Evolutionary conservation across 805 yeast species (phyloP).

Genomic region (Debaryomyces castellii): DNA sequence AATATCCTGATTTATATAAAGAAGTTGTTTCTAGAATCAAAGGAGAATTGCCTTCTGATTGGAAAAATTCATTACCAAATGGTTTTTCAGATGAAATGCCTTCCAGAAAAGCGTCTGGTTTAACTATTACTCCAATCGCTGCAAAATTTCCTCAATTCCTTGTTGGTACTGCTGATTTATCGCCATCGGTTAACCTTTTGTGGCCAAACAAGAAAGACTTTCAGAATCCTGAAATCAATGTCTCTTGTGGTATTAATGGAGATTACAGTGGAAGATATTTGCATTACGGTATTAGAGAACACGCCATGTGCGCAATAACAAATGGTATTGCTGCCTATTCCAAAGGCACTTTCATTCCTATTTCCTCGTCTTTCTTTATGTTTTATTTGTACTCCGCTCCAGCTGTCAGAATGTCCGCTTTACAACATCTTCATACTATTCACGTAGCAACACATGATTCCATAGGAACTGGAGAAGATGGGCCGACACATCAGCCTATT

Average conservation of each 20-base stretch:
- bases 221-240: constrained; percentile 79
- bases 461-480: constrained; percentile 89
- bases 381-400: constrained; percentile 83
- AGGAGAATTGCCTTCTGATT: constrained; percentile 76
- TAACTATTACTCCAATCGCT: constrained; percentile 61
- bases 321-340: constrained; percentile 90
- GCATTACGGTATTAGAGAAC: constrained; percentile 98
- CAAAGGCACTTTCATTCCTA: constrained; percentile 80
- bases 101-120: constrained; percentile 90
- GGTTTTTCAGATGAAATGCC: constrained; percentile 84
- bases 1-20: constrained; percentile 76
- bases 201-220: constrained; percentile 81
- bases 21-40: constrained; percentile 77
- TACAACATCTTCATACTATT: constrained; percentile 77
- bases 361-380: constrained; percentile 98
- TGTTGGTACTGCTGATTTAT: constrained; percentile 98
- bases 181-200: constrained; percentile 94
- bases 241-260: constrained; percentile 52
- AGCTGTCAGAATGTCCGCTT: constrained; percentile 81
- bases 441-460: constrained; percentile 93
- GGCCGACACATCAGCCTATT: constrained; percentile 92
- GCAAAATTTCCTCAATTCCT: constrained; percentile 78
- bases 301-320: constrained; percentile 98
- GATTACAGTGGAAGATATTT: constrained; percentile 88
- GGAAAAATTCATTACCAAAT: constrained; percentile 76